Evolutionary conservation across 2,329 filamentous ascomycete genomes (phyloP).

Genomic region (Penicillium italicum): DNA sequence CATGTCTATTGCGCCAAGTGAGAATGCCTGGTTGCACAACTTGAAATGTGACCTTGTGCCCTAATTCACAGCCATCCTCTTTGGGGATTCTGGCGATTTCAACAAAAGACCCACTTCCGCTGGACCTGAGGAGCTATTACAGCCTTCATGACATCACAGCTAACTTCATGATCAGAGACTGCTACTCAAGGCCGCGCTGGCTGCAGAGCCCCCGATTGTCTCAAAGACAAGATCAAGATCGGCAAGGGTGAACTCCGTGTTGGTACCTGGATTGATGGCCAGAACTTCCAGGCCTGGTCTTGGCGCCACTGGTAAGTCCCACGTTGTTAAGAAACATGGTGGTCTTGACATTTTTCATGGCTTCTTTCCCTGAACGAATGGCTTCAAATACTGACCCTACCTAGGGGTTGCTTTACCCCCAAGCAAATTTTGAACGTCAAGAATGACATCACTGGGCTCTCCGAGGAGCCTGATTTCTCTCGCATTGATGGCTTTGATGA

Average conservation of each 20-base stretch:
- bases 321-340: background rate
- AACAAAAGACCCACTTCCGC: too few relatives aligned
- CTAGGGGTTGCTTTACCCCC: conserved; percentile 85
- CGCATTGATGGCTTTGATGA: conserved; percentile 79
- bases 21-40: background rate
- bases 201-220: conserved; percentile 72
- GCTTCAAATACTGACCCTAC: background rate
- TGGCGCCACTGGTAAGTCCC: conserved; percentile 83
- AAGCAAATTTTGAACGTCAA: conserved; percentile 62
- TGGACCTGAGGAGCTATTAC: background rate
- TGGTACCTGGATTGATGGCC: conserved; percentile 66
- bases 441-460: conserved; percentile 34
- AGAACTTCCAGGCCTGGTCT: conserved; percentile 60
- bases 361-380: background rate
- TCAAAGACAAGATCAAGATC: conserved; percentile 66
- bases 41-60: background rate
- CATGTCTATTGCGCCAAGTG: background rate
- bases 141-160: background rate
- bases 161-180: conserved; percentile 54
- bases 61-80: background rate
- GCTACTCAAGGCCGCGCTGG: conserved; percentile 67
- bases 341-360: background rate
- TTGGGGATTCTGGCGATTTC: background rate
- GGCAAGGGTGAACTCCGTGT: conserved; percentile 74
- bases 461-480: conserved; percentile 56